Percentiles rank a stretch among this genome's conserved stretches.
Conservation (phyloP, 345 rosid species). For the Camelina hispida region DNA sequence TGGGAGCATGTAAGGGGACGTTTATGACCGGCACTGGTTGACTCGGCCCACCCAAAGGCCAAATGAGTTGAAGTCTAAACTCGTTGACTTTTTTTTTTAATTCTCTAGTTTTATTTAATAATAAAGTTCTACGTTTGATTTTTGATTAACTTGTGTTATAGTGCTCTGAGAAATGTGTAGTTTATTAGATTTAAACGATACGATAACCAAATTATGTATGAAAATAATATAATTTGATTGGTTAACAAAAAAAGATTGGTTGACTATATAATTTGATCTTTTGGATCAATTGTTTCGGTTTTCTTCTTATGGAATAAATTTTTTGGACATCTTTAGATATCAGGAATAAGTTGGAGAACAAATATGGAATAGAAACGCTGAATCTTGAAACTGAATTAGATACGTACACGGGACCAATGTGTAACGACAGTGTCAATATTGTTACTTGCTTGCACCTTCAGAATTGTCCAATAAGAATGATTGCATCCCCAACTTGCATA, state of each 20-base stretch:
- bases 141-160: neutral
- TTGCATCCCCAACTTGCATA: slow-evolving; percentile 32
- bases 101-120: too few relatives aligned
- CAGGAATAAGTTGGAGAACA: neutral
- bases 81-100: slow-evolving; percentile 1
- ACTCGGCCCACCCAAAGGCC: slow-evolving; percentile 1
- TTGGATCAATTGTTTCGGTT: too few relatives aligned
- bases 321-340: too few relatives aligned
- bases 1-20: slow-evolving; percentile 34
- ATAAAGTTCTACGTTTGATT: neutral
- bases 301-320: too few relatives aligned
- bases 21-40: slow-evolving; percentile 26
- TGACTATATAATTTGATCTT: too few relatives aligned
- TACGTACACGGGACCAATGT: slow-evolving; percentile 35
- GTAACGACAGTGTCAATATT: neutral
- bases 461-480: slow-evolving; percentile 9
- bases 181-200: neutral
- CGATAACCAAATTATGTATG: neutral
- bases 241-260: too few relatives aligned
- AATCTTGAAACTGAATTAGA: slow-evolving; percentile 15
- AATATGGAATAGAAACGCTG: neutral
- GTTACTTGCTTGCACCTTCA: slow-evolving; percentile 18
- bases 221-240: neutral
- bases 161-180: neutral
- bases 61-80: slow-evolving; percentile 28